Base-by-base conservation (phyloP, 2,329 filamentous ascomycete genomes). In the Emmonsia crescens region DNA sequence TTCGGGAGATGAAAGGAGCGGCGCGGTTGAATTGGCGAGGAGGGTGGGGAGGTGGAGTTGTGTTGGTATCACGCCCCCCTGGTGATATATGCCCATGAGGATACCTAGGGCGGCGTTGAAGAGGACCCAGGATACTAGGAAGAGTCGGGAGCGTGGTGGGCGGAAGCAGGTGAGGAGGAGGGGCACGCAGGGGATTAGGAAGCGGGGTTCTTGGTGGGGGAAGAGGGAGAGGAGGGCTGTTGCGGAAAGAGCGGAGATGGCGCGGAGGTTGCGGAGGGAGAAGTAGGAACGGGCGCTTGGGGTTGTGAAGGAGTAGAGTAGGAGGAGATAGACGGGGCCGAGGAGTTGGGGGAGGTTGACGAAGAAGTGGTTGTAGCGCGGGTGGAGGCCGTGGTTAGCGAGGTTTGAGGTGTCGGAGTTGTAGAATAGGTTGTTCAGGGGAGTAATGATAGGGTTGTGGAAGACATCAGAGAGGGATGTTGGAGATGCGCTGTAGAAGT, bases 351-450 rank as follows among this genome's bases (percentile, higher is more conserved):
- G 84, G 16, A 91, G 75, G 69, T 91, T 92, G 63, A 83, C 83
- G 52, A 89, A 76, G 36, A 88, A 73, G 72, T 92, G 89, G 71
- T 91, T 88, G 71, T 91, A 90, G 80, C 85, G 88, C 5, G 89
- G 88, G 68, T 93, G 89, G 16, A 92, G 75, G 57, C 89, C 89
- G 76, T 93, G 89, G 66, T 85, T 78, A 46, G 88, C 87, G 51
- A 92, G 80, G 72, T 93, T 93, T 48, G 81, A 79, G 29, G 84
- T 79, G 57, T 82, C 78, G 21, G 87, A 83, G 74, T 93, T 93
- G 76, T 93, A 93, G 61, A 81, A 75, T 64, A 92, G 79, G 72
- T 91, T 91, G 72, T 93, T 92, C 61, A 90, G 78, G 10, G 89
- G 89, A 5, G 89, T 90, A 65, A 93, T 84, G 57, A 89, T 82